Conservation (phyloP, 2,329 filamentous ascomycete species). For the Penicillium sp. region DNA sequence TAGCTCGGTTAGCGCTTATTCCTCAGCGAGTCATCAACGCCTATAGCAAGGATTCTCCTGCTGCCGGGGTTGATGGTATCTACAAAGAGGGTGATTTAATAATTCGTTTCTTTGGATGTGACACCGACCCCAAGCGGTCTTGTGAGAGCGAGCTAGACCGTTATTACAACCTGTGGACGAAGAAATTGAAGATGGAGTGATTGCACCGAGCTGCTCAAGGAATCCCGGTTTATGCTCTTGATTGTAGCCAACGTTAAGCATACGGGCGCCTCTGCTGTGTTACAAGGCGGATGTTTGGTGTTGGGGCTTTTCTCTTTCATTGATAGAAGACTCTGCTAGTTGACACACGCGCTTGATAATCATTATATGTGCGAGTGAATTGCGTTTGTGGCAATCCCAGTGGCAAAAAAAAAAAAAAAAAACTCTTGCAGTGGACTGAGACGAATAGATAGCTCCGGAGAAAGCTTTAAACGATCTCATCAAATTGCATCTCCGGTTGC, state of each 20-base stretch:
- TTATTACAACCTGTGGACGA: constrained; percentile 53
- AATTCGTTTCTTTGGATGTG: constrained; percentile 77
- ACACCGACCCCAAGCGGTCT: constrained; percentile 57
- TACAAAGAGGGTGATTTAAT: constrained; percentile 87
- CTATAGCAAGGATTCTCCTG: constrained; percentile 62
- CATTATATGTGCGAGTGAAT: background rate
- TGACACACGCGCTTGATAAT: background rate
- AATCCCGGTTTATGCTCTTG: background rate
- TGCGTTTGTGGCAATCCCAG: background rate
- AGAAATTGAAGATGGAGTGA: constrained; percentile 32
- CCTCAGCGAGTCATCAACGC: constrained; percentile 84
- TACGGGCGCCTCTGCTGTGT: background rate
- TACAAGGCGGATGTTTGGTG: background rate
- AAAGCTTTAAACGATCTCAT: background rate
- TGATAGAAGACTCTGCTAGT: constrained; percentile 22
- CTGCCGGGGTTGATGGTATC: constrained; percentile 56
- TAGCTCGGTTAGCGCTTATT: constrained; percentile 87
- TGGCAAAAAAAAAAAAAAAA: background rate
- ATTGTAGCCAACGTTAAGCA: background rate
- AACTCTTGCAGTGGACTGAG: background rate
- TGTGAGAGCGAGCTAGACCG: constrained; percentile 74
- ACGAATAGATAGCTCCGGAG: background rate
- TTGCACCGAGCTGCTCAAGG: background rate
- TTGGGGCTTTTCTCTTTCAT: constrained; percentile 4
- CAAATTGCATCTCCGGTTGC: background rate